A percentile compares a stretch with the other conserved stretches of the same genome.
These are phyloP conservation scores for Trypanosoma lewisi DNA, from an alignment of 208 protist species.

Conservation along the genomic window DNA sequence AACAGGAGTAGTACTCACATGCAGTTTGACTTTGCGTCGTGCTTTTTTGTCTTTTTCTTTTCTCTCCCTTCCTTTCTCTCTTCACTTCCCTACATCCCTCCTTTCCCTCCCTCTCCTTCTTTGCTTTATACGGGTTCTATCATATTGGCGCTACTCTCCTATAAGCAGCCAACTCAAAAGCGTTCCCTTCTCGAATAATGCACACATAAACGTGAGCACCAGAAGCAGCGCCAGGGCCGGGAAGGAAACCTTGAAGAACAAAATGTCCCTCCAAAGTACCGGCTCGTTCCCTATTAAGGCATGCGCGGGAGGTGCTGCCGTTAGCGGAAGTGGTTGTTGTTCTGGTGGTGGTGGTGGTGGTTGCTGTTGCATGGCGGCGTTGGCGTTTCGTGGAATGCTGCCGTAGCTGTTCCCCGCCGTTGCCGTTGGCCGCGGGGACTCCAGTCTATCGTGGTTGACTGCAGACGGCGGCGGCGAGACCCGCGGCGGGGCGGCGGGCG, in stretches of 20 bases:
- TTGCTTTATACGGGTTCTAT: too few relatives aligned
- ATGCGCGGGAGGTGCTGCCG: not conserved
- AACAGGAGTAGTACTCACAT: too few relatives aligned
- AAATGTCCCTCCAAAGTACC: conserved; percentile 28
- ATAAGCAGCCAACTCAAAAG: conserved; percentile 52
- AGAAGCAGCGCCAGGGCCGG: conserved; percentile 36
- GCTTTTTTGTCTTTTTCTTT: conserved; percentile 1
- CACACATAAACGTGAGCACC: conserved; percentile 61
- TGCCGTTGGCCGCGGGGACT: too few relatives aligned
- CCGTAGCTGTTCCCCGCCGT: too few relatives aligned
- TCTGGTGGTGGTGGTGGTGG: not conserved
- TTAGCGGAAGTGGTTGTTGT: not conserved
- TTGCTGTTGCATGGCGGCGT: too few relatives aligned
- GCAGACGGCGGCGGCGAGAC: not conserved
- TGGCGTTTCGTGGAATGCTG: too few relatives aligned
- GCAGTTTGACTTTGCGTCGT: not conserved
- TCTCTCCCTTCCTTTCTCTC: not conserved
- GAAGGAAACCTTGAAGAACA: conserved; percentile 55
- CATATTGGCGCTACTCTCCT: conserved; percentile 28
- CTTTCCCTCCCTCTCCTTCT: not conserved
- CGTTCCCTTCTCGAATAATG: conserved; percentile 49
- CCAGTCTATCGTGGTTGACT: not conserved
- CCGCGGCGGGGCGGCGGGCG: not conserved
- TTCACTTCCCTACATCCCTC: not conserved
- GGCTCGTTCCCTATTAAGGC: not conserved